These are phyloP conservation scores for Calophaca sinica DNA, from an alignment of 306 rosid genomes.

Conservation along the genomic window DNA sequence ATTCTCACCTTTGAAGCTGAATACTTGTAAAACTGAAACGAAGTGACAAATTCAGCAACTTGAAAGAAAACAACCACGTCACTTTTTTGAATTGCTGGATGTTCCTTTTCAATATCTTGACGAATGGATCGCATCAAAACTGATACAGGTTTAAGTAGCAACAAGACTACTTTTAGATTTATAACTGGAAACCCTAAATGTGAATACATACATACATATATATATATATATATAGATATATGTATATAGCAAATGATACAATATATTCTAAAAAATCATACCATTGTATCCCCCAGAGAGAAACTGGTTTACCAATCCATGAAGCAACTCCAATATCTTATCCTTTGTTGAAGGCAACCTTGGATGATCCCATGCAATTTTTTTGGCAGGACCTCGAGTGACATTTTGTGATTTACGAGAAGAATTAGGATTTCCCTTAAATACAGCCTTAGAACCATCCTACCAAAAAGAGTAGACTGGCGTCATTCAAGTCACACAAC, in stretches of 20 bases:
- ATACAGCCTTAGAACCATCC: slow-evolving; percentile 92
- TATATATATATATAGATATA: not conserved
- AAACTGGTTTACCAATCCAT: slow-evolving; percentile 79
- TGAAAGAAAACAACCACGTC: slow-evolving; percentile 84
- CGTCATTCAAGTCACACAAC: slow-evolving; percentile 41
- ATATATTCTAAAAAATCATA: slow-evolving; percentile 45
- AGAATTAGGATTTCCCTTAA: slow-evolving; percentile 81
- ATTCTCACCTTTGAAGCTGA: slow-evolving; percentile 81
- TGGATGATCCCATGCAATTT: slow-evolving; percentile 89
- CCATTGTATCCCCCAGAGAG: slow-evolving; percentile 86
- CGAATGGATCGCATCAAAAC: slow-evolving; percentile 82
- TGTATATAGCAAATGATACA: not conserved
- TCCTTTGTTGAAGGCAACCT: slow-evolving; percentile 70
- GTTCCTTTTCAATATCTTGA: slow-evolving; percentile 85
- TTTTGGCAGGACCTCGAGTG: slow-evolving; percentile 69
- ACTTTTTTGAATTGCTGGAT: slow-evolving; percentile 71
- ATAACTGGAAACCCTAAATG: slow-evolving; percentile 16
- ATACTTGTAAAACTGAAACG: slow-evolving; percentile 80
- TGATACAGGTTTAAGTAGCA: slow-evolving; percentile 52
- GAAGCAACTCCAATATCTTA: slow-evolving; percentile 76
- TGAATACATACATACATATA: no score
- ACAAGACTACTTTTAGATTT: slow-evolving; percentile 43
- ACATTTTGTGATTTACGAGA: slow-evolving; percentile 67
- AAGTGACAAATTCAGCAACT: slow-evolving; percentile 85
- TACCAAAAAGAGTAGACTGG: slow-evolving; percentile 49